Percentiles rank a stretch among this genome's conserved stretches.
phyloP scores from a whole-genome alignment of 345 rosid genomes.

The Citrus sp. region DNA sequence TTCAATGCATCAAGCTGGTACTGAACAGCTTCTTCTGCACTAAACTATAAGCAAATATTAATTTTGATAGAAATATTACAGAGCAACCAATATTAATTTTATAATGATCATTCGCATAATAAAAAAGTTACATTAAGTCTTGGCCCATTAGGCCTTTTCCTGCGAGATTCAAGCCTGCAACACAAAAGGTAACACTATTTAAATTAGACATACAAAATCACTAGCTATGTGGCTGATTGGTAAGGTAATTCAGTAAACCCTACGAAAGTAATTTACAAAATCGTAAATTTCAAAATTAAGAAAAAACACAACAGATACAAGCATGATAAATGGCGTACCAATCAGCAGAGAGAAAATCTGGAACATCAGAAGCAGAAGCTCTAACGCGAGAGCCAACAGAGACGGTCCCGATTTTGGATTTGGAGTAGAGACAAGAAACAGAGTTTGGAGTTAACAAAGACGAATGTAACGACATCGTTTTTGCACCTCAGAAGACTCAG shows the following conservation, averaged over 20 bases:
- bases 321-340: constrained; percentile 39
- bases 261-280: no score
- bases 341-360: constrained; percentile 82
- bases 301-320: neutral
- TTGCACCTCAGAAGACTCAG: neutral
- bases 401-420: constrained; percentile 27
- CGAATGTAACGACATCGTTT: constrained; percentile 57
- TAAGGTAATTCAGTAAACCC: no score
- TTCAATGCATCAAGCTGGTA: constrained; percentile 86
- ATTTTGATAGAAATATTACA: constrained; percentile 13
- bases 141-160: constrained; percentile 91
- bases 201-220: neutral
- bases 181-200: neutral
- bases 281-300: neutral
- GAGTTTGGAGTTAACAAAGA: constrained; percentile 34
- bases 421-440: constrained; percentile 27
- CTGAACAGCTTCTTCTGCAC: constrained; percentile 83
- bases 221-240: no score
- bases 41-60: constrained; percentile 52
- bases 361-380: constrained; percentile 68
- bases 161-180: constrained; percentile 82
- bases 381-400: constrained; percentile 36
- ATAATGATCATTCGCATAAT: neutral
- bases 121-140: constrained; percentile 60
- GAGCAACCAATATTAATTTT: neutral